Conservation (phyloP, 2,329 filamentous ascomycete genomes). For the Beauveria bassiana region DNA sequence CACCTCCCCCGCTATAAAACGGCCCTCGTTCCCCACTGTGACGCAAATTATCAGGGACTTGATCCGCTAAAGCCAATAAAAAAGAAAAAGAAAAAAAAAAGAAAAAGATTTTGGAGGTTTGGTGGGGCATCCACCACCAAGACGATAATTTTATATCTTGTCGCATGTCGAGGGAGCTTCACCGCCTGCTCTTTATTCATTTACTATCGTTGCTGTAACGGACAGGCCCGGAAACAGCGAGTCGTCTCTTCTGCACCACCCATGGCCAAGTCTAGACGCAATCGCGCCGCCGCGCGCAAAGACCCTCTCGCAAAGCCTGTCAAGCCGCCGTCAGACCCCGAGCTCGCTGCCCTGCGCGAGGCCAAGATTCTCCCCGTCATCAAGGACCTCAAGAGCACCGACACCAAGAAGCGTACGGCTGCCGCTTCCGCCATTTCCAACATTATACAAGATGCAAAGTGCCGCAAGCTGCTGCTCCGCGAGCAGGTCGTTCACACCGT, state of each 20-base stretch:
- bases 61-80: not conserved
- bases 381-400: slow-evolving; percentile 49
- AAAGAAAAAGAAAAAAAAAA: not conserved
- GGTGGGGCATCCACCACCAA: not conserved
- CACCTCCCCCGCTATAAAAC: not conserved
- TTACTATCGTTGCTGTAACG: not conserved
- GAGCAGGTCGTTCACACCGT: slow-evolving; percentile 59
- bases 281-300: slow-evolving; percentile 40
- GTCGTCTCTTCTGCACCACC: slow-evolving; percentile 27
- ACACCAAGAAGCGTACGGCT: slow-evolving; percentile 49
- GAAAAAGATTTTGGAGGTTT: not conserved
- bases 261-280: slow-evolving; percentile 56
- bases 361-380: slow-evolving; percentile 56
- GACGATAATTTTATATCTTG: not conserved
- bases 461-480: slow-evolving; percentile 56
- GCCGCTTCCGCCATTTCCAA: slow-evolving; percentile 54
- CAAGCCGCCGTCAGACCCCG: slow-evolving; percentile 56
- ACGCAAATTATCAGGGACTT: not conserved
- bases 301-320: slow-evolving; percentile 50
- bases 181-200: not conserved
- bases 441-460: slow-evolving; percentile 53
- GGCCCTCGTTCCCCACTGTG: not conserved
- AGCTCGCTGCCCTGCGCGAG: slow-evolving; percentile 55
- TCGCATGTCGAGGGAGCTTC: not conserved
- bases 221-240: not conserved